Evolutionary conservation across 2,329 filamentous ascomycete genomes (phyloP).

Genomic region (Penicillium sp.): DNA sequence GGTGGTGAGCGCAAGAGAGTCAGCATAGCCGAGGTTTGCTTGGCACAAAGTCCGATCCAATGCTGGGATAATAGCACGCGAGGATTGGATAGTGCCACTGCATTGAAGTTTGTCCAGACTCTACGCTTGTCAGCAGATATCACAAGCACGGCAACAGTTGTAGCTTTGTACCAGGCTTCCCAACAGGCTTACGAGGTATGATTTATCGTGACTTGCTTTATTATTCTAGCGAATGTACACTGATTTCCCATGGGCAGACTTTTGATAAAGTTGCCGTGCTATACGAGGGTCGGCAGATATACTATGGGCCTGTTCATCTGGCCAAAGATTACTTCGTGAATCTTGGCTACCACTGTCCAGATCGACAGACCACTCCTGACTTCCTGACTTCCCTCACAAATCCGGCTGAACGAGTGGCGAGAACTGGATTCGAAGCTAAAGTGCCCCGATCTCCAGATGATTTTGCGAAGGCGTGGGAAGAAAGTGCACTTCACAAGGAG

Average conservation of each 20-base stretch:
- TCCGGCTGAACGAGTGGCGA: constrained; percentile 52
- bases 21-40: constrained; percentile 34
- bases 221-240: not conserved
- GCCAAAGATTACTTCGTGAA: constrained; percentile 66
- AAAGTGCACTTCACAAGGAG: not conserved
- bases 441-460: not conserved
- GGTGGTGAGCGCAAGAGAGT: constrained; percentile 63
- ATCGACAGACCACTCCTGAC: constrained; percentile 66
- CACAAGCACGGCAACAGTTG: constrained; percentile 50
- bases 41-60: constrained; percentile 25
- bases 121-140: constrained; percentile 53
- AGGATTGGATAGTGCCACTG: constrained; percentile 56
- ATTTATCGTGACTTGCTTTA: not conserved
- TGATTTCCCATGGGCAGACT: not conserved
- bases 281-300: constrained; percentile 76
- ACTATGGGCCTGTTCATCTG: constrained; percentile 61
- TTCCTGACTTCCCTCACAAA: constrained; percentile 70
- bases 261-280: constrained; percentile 75
- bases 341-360: constrained; percentile 67
- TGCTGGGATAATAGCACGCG: constrained; percentile 52
- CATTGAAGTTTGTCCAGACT: constrained; percentile 57
- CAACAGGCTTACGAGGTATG: not conserved
- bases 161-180: constrained; percentile 53
- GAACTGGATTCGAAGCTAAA: not conserved
- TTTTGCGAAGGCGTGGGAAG: not conserved